phyloP scores from a whole-genome alignment of 257 asterid species.

The Solanum pinnatisectum region DNA sequence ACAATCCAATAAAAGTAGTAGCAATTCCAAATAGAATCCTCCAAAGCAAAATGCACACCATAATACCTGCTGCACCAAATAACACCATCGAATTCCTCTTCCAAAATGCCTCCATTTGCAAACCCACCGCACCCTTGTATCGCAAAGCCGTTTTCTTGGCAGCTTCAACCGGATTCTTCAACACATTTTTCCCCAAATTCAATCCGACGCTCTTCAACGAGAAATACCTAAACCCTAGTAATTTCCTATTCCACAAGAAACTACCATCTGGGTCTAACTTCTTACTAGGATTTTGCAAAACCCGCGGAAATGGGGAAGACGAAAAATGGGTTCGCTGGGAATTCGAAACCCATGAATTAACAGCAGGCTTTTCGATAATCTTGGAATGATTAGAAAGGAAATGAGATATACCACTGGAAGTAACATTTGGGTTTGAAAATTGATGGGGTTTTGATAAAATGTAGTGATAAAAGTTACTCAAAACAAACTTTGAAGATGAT shows the following conservation, averaged over 20 bases:
- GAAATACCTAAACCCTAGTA: slow-evolving; percentile 42
- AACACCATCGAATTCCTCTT: slow-evolving; percentile 60
- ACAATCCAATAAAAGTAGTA: slow-evolving; percentile 56
- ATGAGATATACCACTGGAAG: slow-evolving; percentile 31
- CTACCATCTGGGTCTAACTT: slow-evolving; percentile 21
- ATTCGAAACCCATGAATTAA: slow-evolving; percentile 27
- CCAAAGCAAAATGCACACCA: slow-evolving; percentile 80
- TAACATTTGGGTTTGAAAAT: slow-evolving; percentile 4
- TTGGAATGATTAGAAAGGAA: slow-evolving; percentile 26
- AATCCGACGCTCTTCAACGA: slow-evolving; percentile 27
- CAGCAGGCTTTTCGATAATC: slow-evolving; percentile 22
- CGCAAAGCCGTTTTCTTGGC: slow-evolving; percentile 30
- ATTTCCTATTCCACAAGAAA: slow-evolving; percentile 9
- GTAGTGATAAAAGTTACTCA: slow-evolving; percentile 24
- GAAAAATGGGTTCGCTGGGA: slow-evolving; percentile 35
- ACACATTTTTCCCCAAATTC: slow-evolving; percentile 33
- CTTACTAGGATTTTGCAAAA: slow-evolving; percentile 9
- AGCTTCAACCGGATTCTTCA: slow-evolving; percentile 33
- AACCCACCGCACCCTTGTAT: slow-evolving; percentile 59
- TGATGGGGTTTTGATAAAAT: slow-evolving; percentile 39
- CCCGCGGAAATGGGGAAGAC: slow-evolving; percentile 22
- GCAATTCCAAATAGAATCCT: slow-evolving; percentile 86
- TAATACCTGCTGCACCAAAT: slow-evolving; percentile 68
- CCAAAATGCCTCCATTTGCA: slow-evolving; percentile 91
- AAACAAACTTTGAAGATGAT: slow-evolving; percentile 33